Conservation (phyloP, 805 yeast species). For the Lachancea waltii region DNA sequence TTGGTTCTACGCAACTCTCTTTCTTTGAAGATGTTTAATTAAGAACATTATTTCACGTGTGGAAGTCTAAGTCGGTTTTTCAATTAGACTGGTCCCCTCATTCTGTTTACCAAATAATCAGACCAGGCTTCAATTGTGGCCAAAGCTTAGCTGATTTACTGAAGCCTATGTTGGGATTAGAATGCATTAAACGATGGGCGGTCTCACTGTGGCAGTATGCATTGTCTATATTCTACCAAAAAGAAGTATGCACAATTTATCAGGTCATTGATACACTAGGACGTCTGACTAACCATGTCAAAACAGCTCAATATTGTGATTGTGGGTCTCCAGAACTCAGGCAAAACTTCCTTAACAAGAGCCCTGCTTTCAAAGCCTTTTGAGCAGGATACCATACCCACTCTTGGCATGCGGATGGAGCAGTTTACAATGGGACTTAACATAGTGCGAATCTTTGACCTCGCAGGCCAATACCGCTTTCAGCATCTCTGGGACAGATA, state of each 20-base stretch:
- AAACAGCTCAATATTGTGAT: constrained; percentile 19
- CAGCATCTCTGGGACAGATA: constrained; percentile 20
- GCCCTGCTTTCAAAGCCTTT: constrained; percentile 16
- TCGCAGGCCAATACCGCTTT: constrained; percentile 22
- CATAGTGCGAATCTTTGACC: constrained; percentile 15
- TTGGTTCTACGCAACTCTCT: too few species aligned
- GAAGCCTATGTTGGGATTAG: constrained; percentile 3
- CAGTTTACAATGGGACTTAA: constrained; percentile 15
- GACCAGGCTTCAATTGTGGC: too few species aligned
- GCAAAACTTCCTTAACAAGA: constrained; percentile 18
- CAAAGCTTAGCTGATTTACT: too few species aligned
- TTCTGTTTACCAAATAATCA: too few species aligned
- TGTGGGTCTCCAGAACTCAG: constrained; percentile 21
- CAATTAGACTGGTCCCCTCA: too few species aligned
- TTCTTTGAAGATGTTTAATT: too few species aligned
- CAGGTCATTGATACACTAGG: too few species aligned
- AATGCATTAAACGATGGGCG: constrained; percentile 4
- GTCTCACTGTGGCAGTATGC: constrained; percentile 13
- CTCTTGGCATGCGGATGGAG: constrained; percentile 16
- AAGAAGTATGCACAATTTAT: constrained; percentile 8
- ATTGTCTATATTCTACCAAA: constrained; percentile 13
- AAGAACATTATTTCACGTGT: too few species aligned
- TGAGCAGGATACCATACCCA: constrained; percentile 21
- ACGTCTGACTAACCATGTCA: too few species aligned
- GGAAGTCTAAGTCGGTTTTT: too few species aligned